These are phyloP conservation scores for Coemansia pectinata DNA, from an alignment of 192 early-diverging fungal species.

Conservation along the genomic window DNA sequence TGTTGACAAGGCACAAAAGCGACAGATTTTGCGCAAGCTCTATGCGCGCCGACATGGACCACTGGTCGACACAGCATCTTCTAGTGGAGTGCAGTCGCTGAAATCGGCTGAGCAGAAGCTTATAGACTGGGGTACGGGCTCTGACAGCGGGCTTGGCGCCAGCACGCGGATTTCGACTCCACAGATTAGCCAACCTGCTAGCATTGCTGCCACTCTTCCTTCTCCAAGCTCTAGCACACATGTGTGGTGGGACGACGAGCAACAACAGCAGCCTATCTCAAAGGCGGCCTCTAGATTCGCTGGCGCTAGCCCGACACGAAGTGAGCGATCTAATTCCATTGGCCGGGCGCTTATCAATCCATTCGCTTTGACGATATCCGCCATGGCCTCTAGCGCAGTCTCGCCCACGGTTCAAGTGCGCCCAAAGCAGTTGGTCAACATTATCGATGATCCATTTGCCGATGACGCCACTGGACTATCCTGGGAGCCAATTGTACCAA, in stretches of 20 bases:
- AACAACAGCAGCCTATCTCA: neutral
- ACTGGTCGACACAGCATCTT: neutral
- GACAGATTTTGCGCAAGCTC: constrained; percentile 36
- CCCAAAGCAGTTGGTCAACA: neutral
- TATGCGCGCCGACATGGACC: constrained; percentile 23
- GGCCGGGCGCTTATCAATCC: constrained; percentile 21
- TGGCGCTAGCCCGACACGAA: neutral
- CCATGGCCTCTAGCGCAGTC: constrained; percentile 2
- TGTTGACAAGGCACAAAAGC: constrained; percentile 40
- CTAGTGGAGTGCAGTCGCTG: neutral
- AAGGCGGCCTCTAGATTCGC: too few species aligned
- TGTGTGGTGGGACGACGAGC: constrained; percentile 34
- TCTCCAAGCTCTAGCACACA: constrained; percentile 37
- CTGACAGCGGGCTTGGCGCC: neutral
- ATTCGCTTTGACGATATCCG: constrained; percentile 20
- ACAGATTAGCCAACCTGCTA: neutral
- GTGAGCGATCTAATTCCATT: neutral
- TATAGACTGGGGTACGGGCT: constrained; percentile 34
- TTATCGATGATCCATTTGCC: constrained; percentile 40
- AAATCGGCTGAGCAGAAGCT: constrained; percentile 18
- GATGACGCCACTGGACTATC: constrained; percentile 19
- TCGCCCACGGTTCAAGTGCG: neutral
- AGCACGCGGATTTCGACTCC: neutral
- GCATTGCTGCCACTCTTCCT: constrained; percentile 5
- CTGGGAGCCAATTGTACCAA: constrained; percentile 42